A percentile compares a stretch with the other conserved stretches of the same genome.
These are phyloP conservation scores for Chrysophaeum taylorii DNA, from an alignment of 352 stramenopile genomes.

Conservation along the genomic window DNA sequence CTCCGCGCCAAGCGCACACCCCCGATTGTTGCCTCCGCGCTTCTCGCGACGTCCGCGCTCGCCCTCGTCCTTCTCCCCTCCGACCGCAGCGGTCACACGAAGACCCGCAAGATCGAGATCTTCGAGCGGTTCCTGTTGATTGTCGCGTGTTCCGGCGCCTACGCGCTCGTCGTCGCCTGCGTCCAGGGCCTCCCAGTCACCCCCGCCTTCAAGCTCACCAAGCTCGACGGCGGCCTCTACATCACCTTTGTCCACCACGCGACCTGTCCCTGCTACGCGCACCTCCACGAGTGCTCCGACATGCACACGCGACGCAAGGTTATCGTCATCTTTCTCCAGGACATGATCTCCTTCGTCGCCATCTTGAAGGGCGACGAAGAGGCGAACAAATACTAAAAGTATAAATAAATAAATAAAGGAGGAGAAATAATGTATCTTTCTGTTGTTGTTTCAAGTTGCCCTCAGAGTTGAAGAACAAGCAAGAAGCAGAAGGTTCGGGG, in stretches of 20 bases:
- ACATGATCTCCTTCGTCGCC: constrained; percentile 16
- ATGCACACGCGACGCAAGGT: constrained; percentile 18
- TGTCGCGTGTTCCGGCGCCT: neutral
- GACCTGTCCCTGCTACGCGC: constrained; percentile 20
- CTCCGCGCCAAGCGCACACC: neutral
- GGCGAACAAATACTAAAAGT: no score
- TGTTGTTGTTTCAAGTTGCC: no score
- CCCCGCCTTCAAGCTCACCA: constrained; percentile 15
- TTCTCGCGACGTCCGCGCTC: neutral
- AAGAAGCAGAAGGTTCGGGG: no score
- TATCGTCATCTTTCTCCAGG: constrained; percentile 22
- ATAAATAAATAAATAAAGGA: no score
- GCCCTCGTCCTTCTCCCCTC: neutral
- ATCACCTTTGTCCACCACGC: constrained; percentile 16
- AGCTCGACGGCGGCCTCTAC: constrained; percentile 18
- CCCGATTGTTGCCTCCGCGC: neutral
- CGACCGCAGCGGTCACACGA: constrained; percentile 1
- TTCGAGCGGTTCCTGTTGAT: constrained; percentile 18
- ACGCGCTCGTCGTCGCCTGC: constrained; percentile 13
- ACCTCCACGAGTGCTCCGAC: constrained; percentile 17
- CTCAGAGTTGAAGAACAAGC: no score
- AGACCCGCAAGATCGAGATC: constrained; percentile 6
- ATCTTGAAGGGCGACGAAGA: constrained; percentile 15
- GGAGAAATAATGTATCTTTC: no score
- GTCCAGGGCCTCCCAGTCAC: constrained; percentile 18